phyloP scores from a whole-genome alignment of 2,329 filamentous ascomycete genomes.

The Claviceps capensis region DNA sequence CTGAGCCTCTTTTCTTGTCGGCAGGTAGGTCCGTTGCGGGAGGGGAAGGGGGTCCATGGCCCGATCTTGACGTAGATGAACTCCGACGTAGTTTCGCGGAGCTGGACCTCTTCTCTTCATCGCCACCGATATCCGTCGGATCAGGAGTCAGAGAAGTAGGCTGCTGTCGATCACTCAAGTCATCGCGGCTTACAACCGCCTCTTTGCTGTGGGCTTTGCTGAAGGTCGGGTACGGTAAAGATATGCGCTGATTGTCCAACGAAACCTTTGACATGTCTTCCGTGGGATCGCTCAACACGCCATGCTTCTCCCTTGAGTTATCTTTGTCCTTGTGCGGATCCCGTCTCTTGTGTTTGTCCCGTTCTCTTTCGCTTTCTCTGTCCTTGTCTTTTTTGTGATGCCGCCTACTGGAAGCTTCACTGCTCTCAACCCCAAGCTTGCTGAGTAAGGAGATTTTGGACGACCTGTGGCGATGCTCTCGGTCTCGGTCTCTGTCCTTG shows the following conservation, averaged over 20 bases:
- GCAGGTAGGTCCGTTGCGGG: slow-evolving; percentile 48
- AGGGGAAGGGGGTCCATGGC: slow-evolving; percentile 43
- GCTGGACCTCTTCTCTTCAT: slow-evolving; percentile 27
- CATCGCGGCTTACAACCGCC: slow-evolving; percentile 51
- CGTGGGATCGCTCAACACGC: slow-evolving; percentile 35
- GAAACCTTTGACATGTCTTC: slow-evolving; percentile 29
- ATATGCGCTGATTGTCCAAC: slow-evolving; percentile 30
- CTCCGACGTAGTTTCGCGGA: slow-evolving; percentile 29
- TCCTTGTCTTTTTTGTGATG: slow-evolving; percentile 17
- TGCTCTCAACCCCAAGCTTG: slow-evolving; percentile 25
- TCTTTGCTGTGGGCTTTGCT: slow-evolving; percentile 91
- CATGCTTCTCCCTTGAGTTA: slow-evolving; percentile 12
- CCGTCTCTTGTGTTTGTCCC: slow-evolving; percentile 21
- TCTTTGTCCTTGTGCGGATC: slow-evolving; percentile 23
- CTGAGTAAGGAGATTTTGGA: slow-evolving; percentile 27
- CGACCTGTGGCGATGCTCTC: slow-evolving; percentile 24
- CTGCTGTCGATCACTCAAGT: slow-evolving; percentile 21
- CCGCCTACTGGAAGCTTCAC: slow-evolving; percentile 23
- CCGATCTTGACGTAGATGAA: slow-evolving; percentile 26
- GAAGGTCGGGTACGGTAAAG: slow-evolving; percentile 65
- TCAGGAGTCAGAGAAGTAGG: slow-evolving; percentile 51
- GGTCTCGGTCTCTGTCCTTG: slow-evolving; percentile 17
- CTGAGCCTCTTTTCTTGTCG: slow-evolving; percentile 23
- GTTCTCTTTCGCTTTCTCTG: slow-evolving; percentile 18
- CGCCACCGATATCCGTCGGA: slow-evolving; percentile 53